Evolutionary conservation across 306 rosid genomes (phyloP), one percentile per base, ranked within the genome.

Genomic region (Quercus aquifolioides): DNA sequence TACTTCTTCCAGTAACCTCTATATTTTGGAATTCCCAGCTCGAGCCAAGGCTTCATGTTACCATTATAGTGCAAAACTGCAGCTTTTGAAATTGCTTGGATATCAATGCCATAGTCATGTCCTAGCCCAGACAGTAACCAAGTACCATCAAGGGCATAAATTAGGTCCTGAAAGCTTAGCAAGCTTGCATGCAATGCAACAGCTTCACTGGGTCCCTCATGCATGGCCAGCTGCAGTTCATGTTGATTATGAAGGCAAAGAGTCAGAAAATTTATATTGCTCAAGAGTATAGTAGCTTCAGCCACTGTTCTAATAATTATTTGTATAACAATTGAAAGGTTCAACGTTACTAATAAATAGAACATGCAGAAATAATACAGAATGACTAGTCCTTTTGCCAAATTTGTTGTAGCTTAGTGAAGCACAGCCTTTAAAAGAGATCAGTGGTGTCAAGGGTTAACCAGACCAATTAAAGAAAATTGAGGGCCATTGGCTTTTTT

Each of bases 31-130:
- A 95, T 95, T 76, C 99, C 99, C 89, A 95, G 83, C 80, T 95
- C 99, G 69, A 94, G 92, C 99, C 99, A 94, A 57, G 99, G 99
- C 80, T 94, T 94, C 97, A 94, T 92, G 78, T 95, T 87, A 67
- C 99, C 99, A 41, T 95, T 95, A 71, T 91, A 95, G 87, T 95
- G 99, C 89, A 95, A 82, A 41, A 91, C 90, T 2, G 89, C 97
- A 55, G 89, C 90, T 56, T 82, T 83, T 77, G 62, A 76, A 11
- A 91, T 58, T 69, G 84, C 83, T 84, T 83, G 74, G 74, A 78
- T 70, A 76, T 77, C 89, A 79, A 87, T 35, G 21, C 70, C 78
- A 74, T 95, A 92, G 87, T 91, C 92, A 77, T 95, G 84, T 84
- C 99, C 99, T 49, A 95, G 79, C 69, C 98, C 98, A 57, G 91